These are phyloP conservation scores for Achaetomium macrosporum DNA, from an alignment of 2,329 filamentous ascomycete species.

Conservation along the genomic window DNA sequence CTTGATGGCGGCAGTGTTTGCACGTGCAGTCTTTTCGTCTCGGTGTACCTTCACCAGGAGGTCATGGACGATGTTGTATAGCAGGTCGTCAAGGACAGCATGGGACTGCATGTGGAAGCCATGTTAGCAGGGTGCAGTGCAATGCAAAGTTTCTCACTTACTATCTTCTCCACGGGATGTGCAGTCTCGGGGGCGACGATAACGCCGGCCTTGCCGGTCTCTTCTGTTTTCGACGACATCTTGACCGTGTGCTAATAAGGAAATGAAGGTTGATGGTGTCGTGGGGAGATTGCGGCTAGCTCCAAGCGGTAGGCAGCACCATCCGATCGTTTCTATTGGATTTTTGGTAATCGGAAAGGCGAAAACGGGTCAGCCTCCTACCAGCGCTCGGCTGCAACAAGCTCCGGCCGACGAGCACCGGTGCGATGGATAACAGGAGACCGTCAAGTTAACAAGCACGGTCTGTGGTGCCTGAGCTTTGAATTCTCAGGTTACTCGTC, in stretches of 20 bases:
- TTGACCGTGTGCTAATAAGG: constrained; percentile 18
- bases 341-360: constrained; percentile 5
- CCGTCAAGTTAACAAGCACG: neutral
- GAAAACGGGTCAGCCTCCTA: constrained; percentile 7
- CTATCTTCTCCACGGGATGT: constrained; percentile 52
- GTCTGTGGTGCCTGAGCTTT: neutral
- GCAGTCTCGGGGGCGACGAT: constrained; percentile 49
- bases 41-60: constrained; percentile 69
- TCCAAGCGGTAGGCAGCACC: constrained; percentile 11
- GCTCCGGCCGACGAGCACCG: constrained; percentile 1
- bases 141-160: constrained; percentile 33
- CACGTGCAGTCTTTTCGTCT: constrained; percentile 70
- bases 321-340: neutral
- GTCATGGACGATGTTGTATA: constrained; percentile 73
- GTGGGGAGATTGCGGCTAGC: constrained; percentile 5
- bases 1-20: constrained; percentile 57
- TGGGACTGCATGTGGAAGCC: constrained; percentile 43
- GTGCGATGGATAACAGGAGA: neutral
- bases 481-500: neutral
- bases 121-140: constrained; percentile 10
- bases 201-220: constrained; percentile 51
- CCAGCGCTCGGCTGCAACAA: constrained; percentile 4
- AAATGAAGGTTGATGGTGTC: neutral
- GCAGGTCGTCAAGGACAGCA: constrained; percentile 64
- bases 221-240: constrained; percentile 20